Base-by-base conservation (phyloP, 495 filamentous ascomycete genomes). In the Parmelia sp. region DNA sequence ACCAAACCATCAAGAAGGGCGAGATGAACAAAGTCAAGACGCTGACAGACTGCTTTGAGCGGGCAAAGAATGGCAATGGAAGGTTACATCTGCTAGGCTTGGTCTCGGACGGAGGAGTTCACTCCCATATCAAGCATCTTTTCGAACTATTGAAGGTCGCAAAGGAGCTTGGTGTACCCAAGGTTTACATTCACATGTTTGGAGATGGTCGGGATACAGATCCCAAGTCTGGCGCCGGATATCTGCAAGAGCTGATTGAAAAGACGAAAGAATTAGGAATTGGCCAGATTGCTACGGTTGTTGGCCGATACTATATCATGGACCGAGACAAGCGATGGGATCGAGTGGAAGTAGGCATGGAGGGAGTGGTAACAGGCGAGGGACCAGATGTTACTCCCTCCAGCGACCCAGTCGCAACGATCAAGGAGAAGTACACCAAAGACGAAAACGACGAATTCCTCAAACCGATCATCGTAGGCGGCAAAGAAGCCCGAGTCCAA, bases 311-410 rank as follows among this genome's bases (percentile, higher is more conserved):
- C 84, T 98, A 90, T 74, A 91, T 91, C 73, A 98, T 98, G 94
- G 94, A 98, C 81, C 92, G 94, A 71, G 94, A 98, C 77, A 98
- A 97, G 89, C 85, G 94, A 74, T 98, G 94, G 94, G 92, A 98
- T 73, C 83, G 94, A 70, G 84, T 96, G 64, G 89, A 96, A 80
- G 69, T 96, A 70, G 95, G 88, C 62, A 73, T 98, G 74, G 92
- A 92, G 76, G 93, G 90, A 66, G 74, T 98, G 71, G 78, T 96
- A 25, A 76, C 81, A 9, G 94, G 95, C 49, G 90, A 96, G 70
- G 94, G 94, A 64, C 89, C 95, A 75, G 83, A 86, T 58, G 55
- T 55, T 33, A 64, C 40, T 10, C 19, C 29, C 23, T 90, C 84
- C 77, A 83, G 78, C 37, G 95, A 97, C 74, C 90, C 90, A 4